Conservation (phyloP, 495 filamentous ascomycete genomes). For the Xylaria bambusicola region DNA sequence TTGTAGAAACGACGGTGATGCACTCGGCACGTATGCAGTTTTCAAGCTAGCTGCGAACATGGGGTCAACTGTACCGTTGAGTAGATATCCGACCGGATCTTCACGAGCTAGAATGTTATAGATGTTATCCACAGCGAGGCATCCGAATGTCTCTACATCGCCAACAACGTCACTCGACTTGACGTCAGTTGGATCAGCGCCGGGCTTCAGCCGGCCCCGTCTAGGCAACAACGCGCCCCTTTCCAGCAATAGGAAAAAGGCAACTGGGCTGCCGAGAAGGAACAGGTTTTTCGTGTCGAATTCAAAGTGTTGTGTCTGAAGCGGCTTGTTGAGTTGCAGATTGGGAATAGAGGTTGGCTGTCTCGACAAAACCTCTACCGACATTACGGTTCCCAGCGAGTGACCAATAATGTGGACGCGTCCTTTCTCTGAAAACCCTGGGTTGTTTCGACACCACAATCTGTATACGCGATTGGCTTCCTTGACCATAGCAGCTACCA, state of each 20-base stretch:
- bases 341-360: constrained; percentile 69
- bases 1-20: constrained; percentile 64
- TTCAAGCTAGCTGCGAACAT: constrained; percentile 76
- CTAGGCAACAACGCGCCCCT: constrained; percentile 80
- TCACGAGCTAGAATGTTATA: constrained; percentile 82
- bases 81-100: constrained; percentile 80
- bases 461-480: constrained; percentile 94
- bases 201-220: constrained; percentile 71
- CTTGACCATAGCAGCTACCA: constrained; percentile 83
- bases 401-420: constrained; percentile 92
- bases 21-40: constrained; percentile 74
- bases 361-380: constrained; percentile 82
- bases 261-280: constrained; percentile 87
- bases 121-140: constrained; percentile 89
- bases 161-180: constrained; percentile 67
- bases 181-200: constrained; percentile 62
- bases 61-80: constrained; percentile 86
- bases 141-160: constrained; percentile 78
- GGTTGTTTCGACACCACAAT: constrained; percentile 91
- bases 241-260: constrained; percentile 90
- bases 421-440: constrained; percentile 74
- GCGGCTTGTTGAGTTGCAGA: constrained; percentile 51
- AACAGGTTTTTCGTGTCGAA: constrained; percentile 91
- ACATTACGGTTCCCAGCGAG: constrained; percentile 91
- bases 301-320: constrained; percentile 68